Evolutionary conservation across 768 basidiomycete genomes (phyloP), one percentile per base, ranked within the genome.

Genomic region (Paxillus involutus): DNA sequence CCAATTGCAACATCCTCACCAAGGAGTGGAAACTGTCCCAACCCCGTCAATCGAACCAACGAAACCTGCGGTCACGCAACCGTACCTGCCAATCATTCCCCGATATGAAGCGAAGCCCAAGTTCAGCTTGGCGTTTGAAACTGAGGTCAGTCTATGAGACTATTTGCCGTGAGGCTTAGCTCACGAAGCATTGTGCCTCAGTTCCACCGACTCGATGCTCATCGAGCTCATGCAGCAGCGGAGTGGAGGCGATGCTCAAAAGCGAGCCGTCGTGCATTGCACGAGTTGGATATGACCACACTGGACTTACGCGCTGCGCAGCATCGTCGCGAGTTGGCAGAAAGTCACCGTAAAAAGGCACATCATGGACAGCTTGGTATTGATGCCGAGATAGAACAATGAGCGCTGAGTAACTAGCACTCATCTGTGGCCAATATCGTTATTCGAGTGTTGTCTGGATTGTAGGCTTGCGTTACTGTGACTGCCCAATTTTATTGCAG

Each of bases 251-350:
- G 72, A 16, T 63, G 75, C 16, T 61, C 63, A n/a, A 77, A 75
- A 62, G 72, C 63, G 3, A 68, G 73, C 16, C 77, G 75, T 26
- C 76, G 81, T 16, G 83, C 83, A 16, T 63, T 82, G 40, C 80
- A 84, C 45, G 88, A 90, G 59, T 68, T 87, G 10, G 84, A 86
- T 19, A 70, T 82, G 62, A 73, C 83, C 32, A 73, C 71, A 37
- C 72, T 88, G 36, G 88, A 91, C 54, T 65, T 88, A 52, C 77
- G 77, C 51, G 77, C 77, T 37, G 82, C 82, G 16, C 82, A 83
- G 72, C 71, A 72, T 49, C 78, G 86, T 49, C 79, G 85, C 50
- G 79, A 74, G 59, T 73, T 83, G 17, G 82, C 86, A 21, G 81
- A 81, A 51, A 59, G 60, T 58, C 85, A 86, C 58, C 68, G 86